A percentile compares a stretch with the other conserved stretches of the same genome.
phyloP scores from a whole-genome alignment of 129 eudicot genomes.

The Artemisia argyi region DNA sequence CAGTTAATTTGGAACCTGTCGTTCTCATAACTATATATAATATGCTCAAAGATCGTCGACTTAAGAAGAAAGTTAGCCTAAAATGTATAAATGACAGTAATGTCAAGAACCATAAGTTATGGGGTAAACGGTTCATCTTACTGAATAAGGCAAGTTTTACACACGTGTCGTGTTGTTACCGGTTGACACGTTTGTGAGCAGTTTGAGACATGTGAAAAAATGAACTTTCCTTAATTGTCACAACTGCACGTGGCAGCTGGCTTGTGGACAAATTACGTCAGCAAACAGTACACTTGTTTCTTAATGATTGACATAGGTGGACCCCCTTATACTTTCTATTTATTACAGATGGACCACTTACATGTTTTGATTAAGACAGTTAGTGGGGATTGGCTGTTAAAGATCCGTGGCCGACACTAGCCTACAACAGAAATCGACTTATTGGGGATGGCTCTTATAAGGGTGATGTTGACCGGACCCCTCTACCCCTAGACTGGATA shows the following conservation, averaged over 20 bases:
- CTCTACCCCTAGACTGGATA: no score
- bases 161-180: conserved; percentile 20
- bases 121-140: no score
- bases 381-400: not conserved
- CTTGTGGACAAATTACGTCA: conserved; percentile 8
- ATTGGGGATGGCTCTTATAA: no score
- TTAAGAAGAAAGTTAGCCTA: no score
- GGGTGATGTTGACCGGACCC: no score
- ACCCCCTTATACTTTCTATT: not conserved
- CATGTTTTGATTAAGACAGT: conserved; percentile 20
- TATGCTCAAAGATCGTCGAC: no score
- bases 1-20: no score
- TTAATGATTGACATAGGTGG: conserved; percentile 14
- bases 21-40: no score
- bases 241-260: conserved; percentile 34
- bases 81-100: no score
- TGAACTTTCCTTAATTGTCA: conserved; percentile 27
- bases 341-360: not conserved
- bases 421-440: no score
- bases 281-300: conserved; percentile 24
- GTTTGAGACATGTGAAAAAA: conserved; percentile 29
- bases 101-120: no score
- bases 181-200: conserved; percentile 11
- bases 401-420: not conserved
- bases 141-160: not conserved